Base-by-base conservation (phyloP, 495 filamentous ascomycete species). In the Pseudotulostoma volvatum region DNA sequence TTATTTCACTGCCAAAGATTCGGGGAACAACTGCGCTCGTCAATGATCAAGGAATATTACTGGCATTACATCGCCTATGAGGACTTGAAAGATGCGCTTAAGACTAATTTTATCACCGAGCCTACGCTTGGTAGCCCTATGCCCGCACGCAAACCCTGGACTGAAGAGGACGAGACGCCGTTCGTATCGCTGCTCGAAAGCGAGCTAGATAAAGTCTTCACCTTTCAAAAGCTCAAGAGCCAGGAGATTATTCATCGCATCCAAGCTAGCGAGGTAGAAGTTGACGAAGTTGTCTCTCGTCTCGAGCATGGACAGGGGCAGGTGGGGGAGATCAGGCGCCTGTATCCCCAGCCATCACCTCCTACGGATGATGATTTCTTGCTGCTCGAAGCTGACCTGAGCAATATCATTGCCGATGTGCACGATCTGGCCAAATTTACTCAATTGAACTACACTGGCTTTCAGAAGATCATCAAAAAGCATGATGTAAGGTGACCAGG, bases 391-490 rank as follows among this genome's bases (percentile, higher is more conserved):
- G 82, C 93, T 59, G 84, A 93, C 45, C 56, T 99, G 53, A 92
- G 84, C 58, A 90, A 99, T 54, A 88, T 96, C 50, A 99, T 96
- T 55, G 92, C 92, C 38, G 90, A 99, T 54, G 92, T 99, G 8
- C 90, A 99, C 53, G 90, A 99, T 56, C 64, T 99, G 49, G 92
- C 92, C 50, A 96, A 96, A 60, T 99, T 95, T 49, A 92, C 90
- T 3, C 87, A 95, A 60, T 61, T 99, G 53, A 99, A 99, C 58
- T 99, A 99, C 51, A 95, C 88, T 1, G 90, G 92, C 0, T 99
- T 99, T 52, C 92, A 95, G 67, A 99, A 99, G 67, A 99, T 99
- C 49, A 94, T 99, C 55, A 99, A 99, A 67, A 99, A 99, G 65
- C 90, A 99, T 57, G 90, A 99, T 68, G 84, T 90, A 61, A 38